These are phyloP conservation scores for Neckera pumila DNA, from an alignment of 225 moss, liverwort and hornwort genomes.

Conservation along the genomic window DNA sequence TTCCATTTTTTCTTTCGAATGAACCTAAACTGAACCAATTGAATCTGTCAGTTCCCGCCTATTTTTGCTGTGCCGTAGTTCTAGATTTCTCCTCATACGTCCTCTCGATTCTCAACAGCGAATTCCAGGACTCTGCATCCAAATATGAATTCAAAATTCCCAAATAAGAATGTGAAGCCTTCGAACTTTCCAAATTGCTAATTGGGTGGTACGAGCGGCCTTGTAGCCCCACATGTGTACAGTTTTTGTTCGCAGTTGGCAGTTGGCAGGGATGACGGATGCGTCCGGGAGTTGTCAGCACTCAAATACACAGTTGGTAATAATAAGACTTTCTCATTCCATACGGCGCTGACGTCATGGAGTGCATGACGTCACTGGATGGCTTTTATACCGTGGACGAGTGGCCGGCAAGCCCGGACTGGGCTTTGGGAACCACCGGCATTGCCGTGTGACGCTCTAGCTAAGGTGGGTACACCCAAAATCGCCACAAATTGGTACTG, in stretches of 20 bases:
- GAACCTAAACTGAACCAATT: not conserved
- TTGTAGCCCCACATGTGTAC: not conserved
- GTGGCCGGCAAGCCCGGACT: not conserved
- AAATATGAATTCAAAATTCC: not conserved
- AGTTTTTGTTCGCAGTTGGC: not conserved
- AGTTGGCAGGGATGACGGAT: not conserved
- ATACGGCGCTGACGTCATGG: not conserved
- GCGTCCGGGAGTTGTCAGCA: not conserved
- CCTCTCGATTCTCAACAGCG: accelerated
- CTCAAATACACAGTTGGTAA: too few species aligned
- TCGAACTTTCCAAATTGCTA: not conserved
- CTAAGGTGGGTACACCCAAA: too few species aligned
- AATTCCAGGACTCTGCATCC: not conserved
- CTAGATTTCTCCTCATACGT: not conserved
- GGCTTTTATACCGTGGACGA: not conserved
- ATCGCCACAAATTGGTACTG: too few species aligned
- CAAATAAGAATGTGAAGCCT: not conserved
- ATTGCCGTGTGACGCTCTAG: not conserved
- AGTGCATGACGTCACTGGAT: not conserved
- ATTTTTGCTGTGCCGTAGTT: not conserved
- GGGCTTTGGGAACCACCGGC: not conserved
- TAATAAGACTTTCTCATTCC: not conserved
- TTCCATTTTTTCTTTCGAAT: not conserved
- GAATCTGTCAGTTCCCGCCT: not conserved
- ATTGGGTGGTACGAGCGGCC: not conserved